Evolutionary conservation across 1,284 basidiomycete species (phyloP), one percentile per base, ranked within the genome.

Genomic region (Rhodotorula sp.): DNA sequence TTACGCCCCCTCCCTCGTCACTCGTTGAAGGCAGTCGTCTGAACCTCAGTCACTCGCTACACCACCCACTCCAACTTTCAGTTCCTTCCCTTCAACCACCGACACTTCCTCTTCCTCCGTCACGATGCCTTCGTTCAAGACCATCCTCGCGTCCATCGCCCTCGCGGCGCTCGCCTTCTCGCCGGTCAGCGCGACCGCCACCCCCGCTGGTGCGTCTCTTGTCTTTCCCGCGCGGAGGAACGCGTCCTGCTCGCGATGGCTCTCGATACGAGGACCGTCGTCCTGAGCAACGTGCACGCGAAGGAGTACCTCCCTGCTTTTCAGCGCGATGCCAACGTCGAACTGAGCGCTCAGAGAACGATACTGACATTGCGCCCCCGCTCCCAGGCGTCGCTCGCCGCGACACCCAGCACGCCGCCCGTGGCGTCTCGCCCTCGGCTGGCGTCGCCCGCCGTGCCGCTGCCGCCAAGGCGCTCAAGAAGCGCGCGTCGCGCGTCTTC

Each of bases 91-190:
- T 12, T 39, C 36, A 22, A 15, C 41, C 29, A 36, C 41, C 5
- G 13, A 57, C 56, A n/a, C 27, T 46, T 54, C 39, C 27, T 32
- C 53, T 8, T 34, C 36, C 25, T 39, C 8, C 48, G 29, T 59
- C 59, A 46, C 50, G n/a, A 73, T 73, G 71, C 71, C 71, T 61
- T 64, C 71, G 51, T 44, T 73, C 71, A 73, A 73, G 67, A 50
- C 71, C 64, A 51, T 58, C 67, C 67, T 96, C 72, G 87, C 95
- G 66, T 91, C 93, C 0, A 94, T 97, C 85, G 83, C 94, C 64
- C 85, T 97, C 64, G 95, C 91, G 86, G 82, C 92, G 87, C 89
- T 93, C 87, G 87, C 97, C 66, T 82, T 95, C 70, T 89, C 88
- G 0, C 93, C 94, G 0, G 82, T 94, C 67, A 44, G 48, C 46